Conservation (phyloP, 768 basidiomycete species). For the Rhodotorula taiwanensis region DNA sequence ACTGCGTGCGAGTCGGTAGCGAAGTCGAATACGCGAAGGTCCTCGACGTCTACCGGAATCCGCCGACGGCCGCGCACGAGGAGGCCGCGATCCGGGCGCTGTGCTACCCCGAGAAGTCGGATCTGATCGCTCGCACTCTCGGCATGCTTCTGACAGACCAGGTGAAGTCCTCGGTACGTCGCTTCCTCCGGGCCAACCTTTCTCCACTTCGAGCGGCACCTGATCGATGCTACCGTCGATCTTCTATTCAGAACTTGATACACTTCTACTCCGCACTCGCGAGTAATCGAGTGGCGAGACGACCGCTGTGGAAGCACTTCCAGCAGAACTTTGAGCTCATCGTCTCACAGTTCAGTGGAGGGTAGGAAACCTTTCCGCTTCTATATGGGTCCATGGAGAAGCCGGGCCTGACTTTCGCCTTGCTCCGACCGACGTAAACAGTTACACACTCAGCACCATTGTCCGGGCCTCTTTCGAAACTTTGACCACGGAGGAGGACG, state of each 20-base stretch:
- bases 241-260: constrained; percentile 52
- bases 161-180: constrained; percentile 46
- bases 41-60: constrained; percentile 58
- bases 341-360: constrained; percentile 61
- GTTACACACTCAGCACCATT: constrained; percentile 51
- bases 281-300: constrained; percentile 55
- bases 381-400: too few species aligned
- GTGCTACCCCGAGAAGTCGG: constrained; percentile 55
- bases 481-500: constrained; percentile 63
- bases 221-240: constrained; percentile 37
- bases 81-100: constrained; percentile 60
- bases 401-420: too few species aligned
- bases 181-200: too few species aligned
- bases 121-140: constrained; percentile 48
- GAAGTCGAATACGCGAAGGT: constrained; percentile 62
- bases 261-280: constrained; percentile 60
- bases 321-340: constrained; percentile 43
- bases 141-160: constrained; percentile 50
- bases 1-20: constrained; percentile 72
- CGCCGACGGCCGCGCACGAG: constrained; percentile 65
- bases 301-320: constrained; percentile 57
- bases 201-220: constrained; percentile 39
- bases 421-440: too few species aligned
- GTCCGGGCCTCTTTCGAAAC: constrained; percentile 47
- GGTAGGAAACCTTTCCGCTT: neutral